Evolutionary conservation across 768 basidiomycete species (phyloP).

Genomic region (Lentinula edodes): DNA sequence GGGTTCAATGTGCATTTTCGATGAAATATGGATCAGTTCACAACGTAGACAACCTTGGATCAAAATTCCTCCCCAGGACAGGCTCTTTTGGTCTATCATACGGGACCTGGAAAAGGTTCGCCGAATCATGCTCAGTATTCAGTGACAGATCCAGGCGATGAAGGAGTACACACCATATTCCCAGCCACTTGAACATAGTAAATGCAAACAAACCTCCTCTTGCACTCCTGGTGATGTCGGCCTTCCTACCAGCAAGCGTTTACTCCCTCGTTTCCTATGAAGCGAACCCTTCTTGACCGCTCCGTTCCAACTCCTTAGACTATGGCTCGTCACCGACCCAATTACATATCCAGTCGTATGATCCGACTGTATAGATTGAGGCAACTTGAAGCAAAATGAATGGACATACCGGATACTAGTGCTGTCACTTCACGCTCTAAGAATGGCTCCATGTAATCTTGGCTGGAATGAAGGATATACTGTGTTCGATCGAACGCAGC

Average conservation of each 20-base stretch:
- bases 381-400: not conserved
- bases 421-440: conserved; percentile 71
- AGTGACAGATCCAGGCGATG: not conserved
- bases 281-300: conserved; percentile 42
- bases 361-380: conserved; percentile 33
- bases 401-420: conserved; percentile 45
- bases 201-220: conserved; percentile 44
- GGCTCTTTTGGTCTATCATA: no score
- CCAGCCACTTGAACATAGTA: conserved; percentile 52
- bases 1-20: no score
- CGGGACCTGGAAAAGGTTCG: conserved; percentile 25
- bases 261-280: conserved; percentile 42
- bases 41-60: not conserved
- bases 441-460: conserved; percentile 56
- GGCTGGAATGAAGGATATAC: conserved; percentile 2
- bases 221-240: conserved; percentile 46
- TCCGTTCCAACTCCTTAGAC: conserved; percentile 54
- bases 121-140: not conserved
- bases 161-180: conserved; percentile 48
- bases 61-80: conserved; percentile 11
- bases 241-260: conserved; percentile 46
- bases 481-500: conserved; percentile 28
- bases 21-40: no score
- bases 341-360: conserved; percentile 55
- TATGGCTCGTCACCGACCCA: conserved; percentile 61